Base-by-base conservation (phyloP, 2,329 filamentous ascomycete species). In the Westerdykella aurantiaca region DNA sequence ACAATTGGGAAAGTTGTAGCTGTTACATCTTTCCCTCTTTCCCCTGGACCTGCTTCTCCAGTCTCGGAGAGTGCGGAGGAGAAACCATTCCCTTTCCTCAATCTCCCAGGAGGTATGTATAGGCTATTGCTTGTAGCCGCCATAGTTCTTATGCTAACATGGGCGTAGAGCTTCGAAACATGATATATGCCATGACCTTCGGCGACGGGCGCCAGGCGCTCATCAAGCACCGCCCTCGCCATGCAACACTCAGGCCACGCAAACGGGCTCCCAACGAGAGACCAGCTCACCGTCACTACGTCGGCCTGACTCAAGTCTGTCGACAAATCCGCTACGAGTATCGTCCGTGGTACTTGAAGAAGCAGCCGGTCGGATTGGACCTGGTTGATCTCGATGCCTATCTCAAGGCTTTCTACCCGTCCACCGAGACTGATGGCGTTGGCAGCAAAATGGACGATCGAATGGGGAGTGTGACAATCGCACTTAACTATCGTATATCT, bases 301-400 rank as follows among this genome's bases (percentile, higher is more conserved):
- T 29, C 9, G 25, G 25, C 25, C 11, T 29, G 25, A 59, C 60
- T 0, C 58, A 63, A 33, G 60, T 59, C 7, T 58, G 48, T 40
- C 38, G 25, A 6, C 21, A 55, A 34, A 43, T 65, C 7, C 57
- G 62, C 22, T 9, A 40, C 1, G 62, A 65, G 35, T 64, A 51
- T 31, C 53, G 54, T 6, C 55, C 56, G 0, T 38, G 57, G 1
- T 63, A 56, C 43, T 41, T 63, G 38, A 39, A 43, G 1, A 39
- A 38, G 2, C 60, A 63, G 31, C 57, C 61, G 35, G 48, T 63
- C 9, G 57, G 58, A 4, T 47, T 65, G 38, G 57, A 63, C 29
- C n/a, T 63, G 2, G 47, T 48, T 5, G 45, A 58, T 5, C 43
- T 56, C 1, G 43, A 47, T 5, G 13, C 41, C 16, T 64, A 60